These are phyloP conservation scores for Pestalotiopsis fici DNA, from an alignment of 2,329 filamentous ascomycete genomes.

Conservation along the genomic window DNA sequence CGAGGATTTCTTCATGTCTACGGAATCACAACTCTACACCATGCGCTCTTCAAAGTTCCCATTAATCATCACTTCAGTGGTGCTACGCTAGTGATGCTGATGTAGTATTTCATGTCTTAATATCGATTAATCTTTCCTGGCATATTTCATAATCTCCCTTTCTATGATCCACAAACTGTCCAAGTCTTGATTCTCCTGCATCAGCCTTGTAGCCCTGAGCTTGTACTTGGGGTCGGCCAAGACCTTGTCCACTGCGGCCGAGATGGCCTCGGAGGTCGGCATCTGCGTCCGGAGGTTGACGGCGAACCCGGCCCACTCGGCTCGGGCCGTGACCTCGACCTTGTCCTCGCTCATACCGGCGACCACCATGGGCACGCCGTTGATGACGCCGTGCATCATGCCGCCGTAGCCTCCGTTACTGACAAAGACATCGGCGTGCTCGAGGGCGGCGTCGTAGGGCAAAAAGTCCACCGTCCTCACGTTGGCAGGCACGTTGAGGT, in stretches of 20 bases:
- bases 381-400: conserved; percentile 36
- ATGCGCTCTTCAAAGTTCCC: too few relatives aligned
- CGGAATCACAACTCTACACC: too few relatives aligned
- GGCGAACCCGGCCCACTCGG: conserved; percentile 44
- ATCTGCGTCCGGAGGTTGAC: conserved; percentile 41
- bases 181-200: conserved; percentile 30
- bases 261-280: conserved; percentile 19
- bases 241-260: conserved; percentile 11
- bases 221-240: conserved; percentile 12
- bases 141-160: conserved; percentile 25
- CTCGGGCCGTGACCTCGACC: conserved; percentile 38
- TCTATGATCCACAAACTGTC: conserved; percentile 20
- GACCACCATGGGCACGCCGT: conserved; percentile 18
- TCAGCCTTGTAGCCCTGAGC: conserved; percentile 23
- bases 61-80: neutral
- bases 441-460: conserved; percentile 47
- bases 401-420: conserved; percentile 18
- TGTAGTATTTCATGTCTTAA: neutral
- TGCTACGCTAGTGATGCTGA: neutral
- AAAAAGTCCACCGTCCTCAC: conserved; percentile 46
- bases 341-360: conserved; percentile 19
- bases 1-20: too few relatives aligned
- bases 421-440: conserved; percentile 34
- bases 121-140: neutral
- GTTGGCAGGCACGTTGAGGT: conserved; percentile 37